A percentile compares a stretch with the other conserved stretches of the same genome.
Evolutionary conservation across 179 eudicot species (phyloP).

Genomic region (Beta corolliflora): DNA sequence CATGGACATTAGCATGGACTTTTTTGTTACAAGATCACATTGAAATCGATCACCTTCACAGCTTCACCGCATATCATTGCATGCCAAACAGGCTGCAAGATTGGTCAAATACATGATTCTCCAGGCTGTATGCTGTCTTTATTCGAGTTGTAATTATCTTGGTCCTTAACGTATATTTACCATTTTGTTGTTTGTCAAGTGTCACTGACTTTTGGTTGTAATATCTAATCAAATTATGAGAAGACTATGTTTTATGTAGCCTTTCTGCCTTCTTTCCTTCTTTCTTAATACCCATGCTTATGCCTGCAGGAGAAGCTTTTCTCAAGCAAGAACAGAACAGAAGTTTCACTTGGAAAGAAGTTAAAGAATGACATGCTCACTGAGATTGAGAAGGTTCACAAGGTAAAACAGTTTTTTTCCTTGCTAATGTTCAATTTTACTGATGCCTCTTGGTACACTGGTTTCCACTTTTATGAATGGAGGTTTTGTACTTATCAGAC

Average conservation of each 20-base stretch:
- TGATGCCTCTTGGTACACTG: not conserved
- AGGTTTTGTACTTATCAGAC: not conserved
- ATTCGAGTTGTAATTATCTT: not conserved
- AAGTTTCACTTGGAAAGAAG: constrained; percentile 88
- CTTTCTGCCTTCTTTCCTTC: too few relatives aligned
- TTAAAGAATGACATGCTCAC: constrained; percentile 87
- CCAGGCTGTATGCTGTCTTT: not conserved
- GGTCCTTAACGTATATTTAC: not conserved
- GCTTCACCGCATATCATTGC: too few relatives aligned
- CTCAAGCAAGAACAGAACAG: constrained; percentile 80
- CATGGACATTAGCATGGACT: too few relatives aligned
- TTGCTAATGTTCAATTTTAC: not conserved
- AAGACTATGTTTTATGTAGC: not conserved
- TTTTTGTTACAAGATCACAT: too few relatives aligned
- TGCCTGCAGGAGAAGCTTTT: constrained; percentile 85
- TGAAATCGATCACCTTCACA: too few relatives aligned
- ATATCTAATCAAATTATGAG: not conserved
- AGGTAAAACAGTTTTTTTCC: constrained; percentile 53
- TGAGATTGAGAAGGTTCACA: constrained; percentile 89
- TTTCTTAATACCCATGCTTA: constrained; percentile 5
- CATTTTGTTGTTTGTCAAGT: not conserved
- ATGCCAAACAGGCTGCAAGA: too few relatives aligned
- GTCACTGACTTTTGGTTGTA: not conserved
- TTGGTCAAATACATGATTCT: not conserved
- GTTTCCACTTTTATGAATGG: not conserved